phyloP scores from a whole-genome alignment of 331 rosid species.

The Malus hybrid region DNA sequence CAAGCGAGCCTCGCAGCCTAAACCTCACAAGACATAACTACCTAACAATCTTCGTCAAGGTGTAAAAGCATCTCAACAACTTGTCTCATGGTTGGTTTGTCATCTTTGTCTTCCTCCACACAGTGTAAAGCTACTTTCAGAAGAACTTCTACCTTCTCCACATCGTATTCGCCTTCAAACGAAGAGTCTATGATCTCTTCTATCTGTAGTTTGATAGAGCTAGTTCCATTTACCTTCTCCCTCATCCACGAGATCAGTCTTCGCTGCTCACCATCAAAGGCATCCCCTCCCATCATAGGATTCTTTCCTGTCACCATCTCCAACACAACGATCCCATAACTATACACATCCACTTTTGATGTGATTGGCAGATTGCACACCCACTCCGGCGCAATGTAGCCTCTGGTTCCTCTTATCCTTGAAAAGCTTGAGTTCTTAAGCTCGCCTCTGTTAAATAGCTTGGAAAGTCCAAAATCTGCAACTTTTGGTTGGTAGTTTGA shows the following conservation, averaged over 20 bases:
- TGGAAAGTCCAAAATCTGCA: slow-evolving; percentile 58
- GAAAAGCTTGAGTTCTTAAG: slow-evolving; percentile 31
- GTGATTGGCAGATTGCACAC: slow-evolving; percentile 46
- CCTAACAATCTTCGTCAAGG: not conserved
- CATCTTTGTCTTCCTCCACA: slow-evolving; percentile 12
- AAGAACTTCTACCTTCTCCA: not conserved
- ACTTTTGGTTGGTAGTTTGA: slow-evolving; percentile 41
- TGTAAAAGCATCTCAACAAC: slow-evolving; percentile 22
- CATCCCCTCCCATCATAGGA: not conserved
- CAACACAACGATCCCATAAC: slow-evolving; percentile 50
- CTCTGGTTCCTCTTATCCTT: slow-evolving; percentile 52
- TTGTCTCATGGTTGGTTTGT: slow-evolving; percentile 19
- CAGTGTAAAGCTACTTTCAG: slow-evolving; percentile 15
- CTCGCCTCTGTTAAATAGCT: slow-evolving; percentile 36
- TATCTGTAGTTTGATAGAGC: not conserved
- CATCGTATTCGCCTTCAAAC: not conserved
- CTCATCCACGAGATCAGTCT: slow-evolving; percentile 16
- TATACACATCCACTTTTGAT: slow-evolving; percentile 60
- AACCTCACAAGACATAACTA: not conserved
- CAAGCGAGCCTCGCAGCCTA: not conserved
- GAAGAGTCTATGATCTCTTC: slow-evolving; percentile 9
- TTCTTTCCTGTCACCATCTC: slow-evolving; percentile 37
- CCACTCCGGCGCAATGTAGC: slow-evolving; percentile 70
- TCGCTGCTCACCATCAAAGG: slow-evolving; percentile 20
- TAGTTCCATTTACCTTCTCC: slow-evolving; percentile 3